Base-by-base conservation (phyloP, 2,329 filamentous ascomycete genomes). In the Trichophyton rubrum region DNA sequence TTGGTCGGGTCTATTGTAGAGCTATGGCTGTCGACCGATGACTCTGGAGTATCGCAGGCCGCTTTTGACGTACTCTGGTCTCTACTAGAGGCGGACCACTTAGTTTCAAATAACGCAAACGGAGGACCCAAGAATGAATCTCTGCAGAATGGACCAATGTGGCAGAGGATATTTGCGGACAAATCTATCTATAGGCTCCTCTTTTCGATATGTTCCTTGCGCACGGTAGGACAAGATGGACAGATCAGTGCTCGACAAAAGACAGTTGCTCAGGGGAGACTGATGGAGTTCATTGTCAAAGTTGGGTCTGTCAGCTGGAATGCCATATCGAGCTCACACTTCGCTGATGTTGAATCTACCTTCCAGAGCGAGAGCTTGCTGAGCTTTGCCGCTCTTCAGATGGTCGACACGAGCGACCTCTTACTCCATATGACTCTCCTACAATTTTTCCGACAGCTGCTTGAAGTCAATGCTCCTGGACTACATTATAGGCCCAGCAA, bases 131-230 rank as follows among this genome's bases (percentile, higher is more conserved):
- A 64, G 63, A 51, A 66, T 63, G 62, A 73, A 15, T n/a, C 66
- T 58, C 65, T 62, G 66, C 78, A 78, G 3, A 78, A 80, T 64
- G 80, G 79, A 0, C 71, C 84, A 0, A 74, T 86, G 67, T 85
- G 83, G 83, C 79, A 82, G 67, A 79, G 84, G 17, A 65, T 86
- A 0, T 85, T 86, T 66, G 76, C 77, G 1, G 84, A 86, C 64
- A 78, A 75, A 61, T 78, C 84, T 66, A 77, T 85, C 5, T 84
- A 84, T 65, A 74, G 73, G 1, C 72, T 79, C 6, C 73, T 85
- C 35, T 86, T 83, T 70, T 77, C 78, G 33, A 74, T 79, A 58
- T 84, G 80, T 66, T 80, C 78, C 63, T 70, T 79, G 47, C 71
- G 71, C 7, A 67, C 66, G 8, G 64, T 68, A 51, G 70, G 70